Base-by-base conservation (phyloP, 108 stramenopile species). In the Skeletonema menzelii region DNA sequence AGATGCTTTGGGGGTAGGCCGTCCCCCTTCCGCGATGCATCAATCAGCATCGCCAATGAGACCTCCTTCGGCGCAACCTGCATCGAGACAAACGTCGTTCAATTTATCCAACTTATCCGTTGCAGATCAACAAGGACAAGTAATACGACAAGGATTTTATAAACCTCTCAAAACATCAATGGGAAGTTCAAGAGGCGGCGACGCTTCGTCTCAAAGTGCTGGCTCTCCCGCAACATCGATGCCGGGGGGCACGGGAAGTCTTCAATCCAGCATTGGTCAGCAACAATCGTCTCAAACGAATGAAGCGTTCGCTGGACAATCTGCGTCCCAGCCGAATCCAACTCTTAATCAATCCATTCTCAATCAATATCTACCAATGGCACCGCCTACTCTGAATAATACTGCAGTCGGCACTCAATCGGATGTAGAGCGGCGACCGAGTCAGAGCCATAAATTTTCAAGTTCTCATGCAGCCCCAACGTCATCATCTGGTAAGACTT, bases 21-120 rank as follows among this genome's bases (percentile, higher is more conserved):
- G 26, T 63, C 79, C 17, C 20, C 73, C 55, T 69, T 63, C 59
- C 60, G 67, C 49, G 5, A 53, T 53, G 20, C 49, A 7, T 53
- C 49, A 53, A 53, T 53, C 49, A 22, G 49, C 49, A 53, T 53
- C 49, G n/a, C 49, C 49, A 8, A 53, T 53, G 49, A 53, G 49
- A 53, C 49, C 49, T 22, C 49, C 49, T 0, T 53, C 49, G 22
- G 49, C 5, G 0, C 49, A 53, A 22, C 49, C 49, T 10, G 49
- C 22, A 24, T 53, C 49, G 8, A 15, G 49, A 10, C 49, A 53
- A 53, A 12, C 35, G 35, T 53, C 49, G 22, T 53, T 53, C 22
- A 53, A 8, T 7, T 8, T 53, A 8, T 7, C 49, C 22, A 53
- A 8, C n/a, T 8, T 53, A 8, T 7, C 49, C 24, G 8, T 22